A percentile compares a stretch with the other conserved stretches of the same genome.
Conservation (phyloP, 2,329 filamentous ascomycete species). For the Colletotrichum tanaceti region DNA sequence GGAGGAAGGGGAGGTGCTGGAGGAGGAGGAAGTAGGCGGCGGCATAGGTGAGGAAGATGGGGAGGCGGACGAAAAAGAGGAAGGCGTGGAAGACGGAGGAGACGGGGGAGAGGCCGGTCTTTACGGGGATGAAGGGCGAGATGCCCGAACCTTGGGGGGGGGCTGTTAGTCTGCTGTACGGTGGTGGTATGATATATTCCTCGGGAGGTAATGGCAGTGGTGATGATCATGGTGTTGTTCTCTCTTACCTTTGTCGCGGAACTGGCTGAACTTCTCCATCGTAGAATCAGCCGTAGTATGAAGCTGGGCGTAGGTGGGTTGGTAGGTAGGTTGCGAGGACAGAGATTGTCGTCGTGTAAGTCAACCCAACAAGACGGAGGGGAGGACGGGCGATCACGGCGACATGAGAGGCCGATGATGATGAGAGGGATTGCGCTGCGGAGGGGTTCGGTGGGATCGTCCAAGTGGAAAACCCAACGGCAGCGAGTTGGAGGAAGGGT, state of each 20-base stretch:
- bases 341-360: constrained; percentile 23
- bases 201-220: neutral
- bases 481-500: too few species aligned
- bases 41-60: constrained; percentile 77
- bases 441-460: constrained; percentile 6
- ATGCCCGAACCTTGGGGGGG: constrained; percentile 88
- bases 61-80: constrained; percentile 84
- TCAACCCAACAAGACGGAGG: neutral
- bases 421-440: constrained; percentile 14
- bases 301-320: neutral
- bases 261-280: constrained; percentile 97
- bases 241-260: constrained; percentile 81
- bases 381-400: constrained; percentile 23
- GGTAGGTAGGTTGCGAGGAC: neutral
- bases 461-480: neutral
- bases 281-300: constrained; percentile 22
- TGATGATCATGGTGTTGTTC: neutral
- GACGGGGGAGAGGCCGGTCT: constrained; percentile 71
- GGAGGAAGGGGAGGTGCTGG: constrained; percentile 77
- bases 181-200: neutral
- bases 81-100: constrained; percentile 74
- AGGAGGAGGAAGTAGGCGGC: constrained; percentile 82
- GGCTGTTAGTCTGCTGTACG: neutral
- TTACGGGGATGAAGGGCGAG: constrained; percentile 90
- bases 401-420: constrained; percentile 23